phyloP scores from a whole-genome alignment of 140 eudicot genomes.

The Stevia rebaudiana region DNA sequence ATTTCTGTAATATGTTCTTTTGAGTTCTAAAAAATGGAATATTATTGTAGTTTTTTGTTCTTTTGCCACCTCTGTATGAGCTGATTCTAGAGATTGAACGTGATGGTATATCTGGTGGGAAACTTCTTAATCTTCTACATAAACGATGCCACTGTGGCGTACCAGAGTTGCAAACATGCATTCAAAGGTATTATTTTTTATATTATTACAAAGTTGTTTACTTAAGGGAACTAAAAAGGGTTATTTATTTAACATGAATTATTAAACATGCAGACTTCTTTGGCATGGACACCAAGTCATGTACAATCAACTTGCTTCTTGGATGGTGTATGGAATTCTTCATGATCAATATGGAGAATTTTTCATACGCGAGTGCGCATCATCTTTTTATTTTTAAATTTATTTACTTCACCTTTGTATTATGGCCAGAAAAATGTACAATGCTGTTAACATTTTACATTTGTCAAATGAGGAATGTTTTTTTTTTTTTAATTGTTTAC shows the following conservation, averaged over 20 bases:
- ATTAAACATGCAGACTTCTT: constrained; percentile 49
- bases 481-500: constrained; percentile 6
- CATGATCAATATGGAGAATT: constrained; percentile 89
- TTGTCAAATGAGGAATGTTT: constrained; percentile 15
- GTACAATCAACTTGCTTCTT: constrained; percentile 87
- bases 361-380: constrained; percentile 60
- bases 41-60: constrained; percentile 68
- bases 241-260: neutral
- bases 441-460: neutral
- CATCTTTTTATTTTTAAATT: neutral
- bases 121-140: constrained; percentile 79
- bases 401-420: neutral
- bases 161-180: constrained; percentile 89
- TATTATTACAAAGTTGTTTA: constrained; percentile 4
- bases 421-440: neutral
- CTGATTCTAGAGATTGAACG: constrained; percentile 83
- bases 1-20: constrained; percentile 8
- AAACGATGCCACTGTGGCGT: constrained; percentile 97
- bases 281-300: constrained; percentile 99
- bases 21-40: constrained; percentile 22
- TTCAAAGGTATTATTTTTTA: constrained; percentile 59
- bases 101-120: constrained; percentile 73
- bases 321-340: constrained; percentile 96
- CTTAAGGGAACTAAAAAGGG: neutral
- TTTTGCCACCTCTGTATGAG: constrained; percentile 91